Percentiles rank a stretch among this genome's conserved stretches.
Evolutionary conservation across 148 eudicot genomes (phyloP).

Genomic region (Bassia scoparia): DNA sequence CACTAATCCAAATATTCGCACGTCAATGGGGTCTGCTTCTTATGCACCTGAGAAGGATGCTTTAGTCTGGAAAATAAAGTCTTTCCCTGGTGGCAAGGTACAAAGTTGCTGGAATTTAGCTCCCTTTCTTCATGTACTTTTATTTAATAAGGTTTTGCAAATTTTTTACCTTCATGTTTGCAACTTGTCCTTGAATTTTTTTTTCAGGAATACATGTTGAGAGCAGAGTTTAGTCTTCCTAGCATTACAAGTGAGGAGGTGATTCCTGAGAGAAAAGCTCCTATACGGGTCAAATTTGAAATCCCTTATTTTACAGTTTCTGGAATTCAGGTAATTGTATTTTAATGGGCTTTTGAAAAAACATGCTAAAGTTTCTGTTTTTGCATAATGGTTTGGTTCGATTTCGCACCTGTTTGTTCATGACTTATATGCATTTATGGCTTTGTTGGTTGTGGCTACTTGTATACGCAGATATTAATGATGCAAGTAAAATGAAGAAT

Average conservation of each 20-base stretch:
- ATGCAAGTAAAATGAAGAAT: too few relatives aligned
- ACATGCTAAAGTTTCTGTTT: not conserved
- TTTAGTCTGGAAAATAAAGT: constrained; percentile 85
- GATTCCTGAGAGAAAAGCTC: constrained; percentile 82
- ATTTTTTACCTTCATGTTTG: not conserved
- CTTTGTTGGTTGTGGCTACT: not conserved
- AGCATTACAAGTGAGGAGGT: constrained; percentile 73
- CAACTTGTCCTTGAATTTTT: constrained; percentile 7
- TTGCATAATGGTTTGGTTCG: not conserved
- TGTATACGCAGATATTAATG: not conserved
- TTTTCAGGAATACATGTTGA: constrained; percentile 76
- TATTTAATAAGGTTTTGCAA: not conserved
- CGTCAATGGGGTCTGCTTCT: constrained; percentile 95
- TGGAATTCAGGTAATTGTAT: constrained; percentile 77
- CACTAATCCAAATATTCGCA: constrained; percentile 82
- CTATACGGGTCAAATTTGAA: constrained; percentile 92
- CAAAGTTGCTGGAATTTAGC: not conserved
- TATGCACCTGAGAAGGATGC: constrained; percentile 98
- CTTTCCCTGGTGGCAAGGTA: constrained; percentile 99
- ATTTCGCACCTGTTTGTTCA: not conserved
- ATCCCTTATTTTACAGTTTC: constrained; percentile 98
- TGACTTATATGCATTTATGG: not conserved
- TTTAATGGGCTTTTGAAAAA: not conserved
- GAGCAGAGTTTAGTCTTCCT: constrained; percentile 85
- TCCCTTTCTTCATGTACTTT: not conserved